Percentiles rank a stretch among this genome's conserved stretches.
Evolutionary conservation across 2,329 filamentous ascomycete genomes (phyloP).

Genomic region (Cadophora luteo-olivacea): DNA sequence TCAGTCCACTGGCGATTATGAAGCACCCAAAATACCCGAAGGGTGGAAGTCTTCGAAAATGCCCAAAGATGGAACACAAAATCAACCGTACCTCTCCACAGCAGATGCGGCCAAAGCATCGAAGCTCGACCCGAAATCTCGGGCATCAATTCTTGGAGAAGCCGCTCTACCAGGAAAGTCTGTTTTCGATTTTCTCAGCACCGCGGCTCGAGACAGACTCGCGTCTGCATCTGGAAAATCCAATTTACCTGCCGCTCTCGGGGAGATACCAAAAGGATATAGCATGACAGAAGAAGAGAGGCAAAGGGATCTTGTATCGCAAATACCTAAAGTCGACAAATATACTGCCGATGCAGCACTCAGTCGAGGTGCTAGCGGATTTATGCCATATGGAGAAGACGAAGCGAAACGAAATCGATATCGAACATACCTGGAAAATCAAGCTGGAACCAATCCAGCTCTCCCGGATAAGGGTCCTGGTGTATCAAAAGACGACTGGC

Average conservation of each 20-base stretch:
- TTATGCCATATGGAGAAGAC: conserved; percentile 86
- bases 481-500: conserved; percentile 73
- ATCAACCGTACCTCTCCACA: conserved; percentile 65
- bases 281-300: conserved; percentile 68
- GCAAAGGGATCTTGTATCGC: conserved; percentile 61
- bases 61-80: conserved; percentile 45
- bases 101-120: conserved; percentile 81
- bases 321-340: conserved; percentile 70
- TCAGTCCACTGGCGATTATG: conserved; percentile 56
- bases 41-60: conserved; percentile 69
- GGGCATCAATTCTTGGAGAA: conserved; percentile 84
- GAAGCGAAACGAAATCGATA: conserved; percentile 82
- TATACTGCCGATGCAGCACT: conserved; percentile 73
- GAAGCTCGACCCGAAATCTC: conserved; percentile 74
- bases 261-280: conserved; percentile 74
- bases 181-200: conserved; percentile 89
- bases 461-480: conserved; percentile 58
- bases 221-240: conserved; percentile 75
- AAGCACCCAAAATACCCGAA: conserved; percentile 70
- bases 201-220: conserved; percentile 78
- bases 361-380: conserved; percentile 67
- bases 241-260: conserved; percentile 78
- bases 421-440: conserved; percentile 78
- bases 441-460: conserved; percentile 65
- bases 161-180: conserved; percentile 86